These are phyloP conservation scores for Penicillium sp. DNA, from an alignment of 2,329 filamentous ascomycete species.

Conservation along the genomic window DNA sequence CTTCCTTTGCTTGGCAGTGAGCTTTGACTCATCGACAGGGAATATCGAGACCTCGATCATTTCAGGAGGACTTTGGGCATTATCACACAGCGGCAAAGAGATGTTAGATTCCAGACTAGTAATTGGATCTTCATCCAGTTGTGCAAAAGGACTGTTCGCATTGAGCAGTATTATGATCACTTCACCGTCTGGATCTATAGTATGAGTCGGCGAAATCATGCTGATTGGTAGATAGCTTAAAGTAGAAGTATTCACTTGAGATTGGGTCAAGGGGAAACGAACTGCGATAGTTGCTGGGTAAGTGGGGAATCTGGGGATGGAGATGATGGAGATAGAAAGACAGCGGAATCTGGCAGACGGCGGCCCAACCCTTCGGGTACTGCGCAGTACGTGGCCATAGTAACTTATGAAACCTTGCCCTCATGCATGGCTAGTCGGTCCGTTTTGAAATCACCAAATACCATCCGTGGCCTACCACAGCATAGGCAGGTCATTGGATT, in stretches of 20 bases:
- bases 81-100: neutral
- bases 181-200: conserved; percentile 11
- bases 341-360: too few relatives aligned
- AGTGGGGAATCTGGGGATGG: too few relatives aligned
- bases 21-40: too few relatives aligned
- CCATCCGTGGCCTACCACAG: neutral
- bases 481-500: neutral
- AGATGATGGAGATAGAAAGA: too few relatives aligned
- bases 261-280: neutral
- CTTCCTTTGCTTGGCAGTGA: too few relatives aligned
- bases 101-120: neutral
- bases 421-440: neutral
- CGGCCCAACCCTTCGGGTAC: too few relatives aligned
- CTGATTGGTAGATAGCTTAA: neutral
- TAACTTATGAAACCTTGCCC: neutral
- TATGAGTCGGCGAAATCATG: conserved; percentile 7
- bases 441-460: neutral
- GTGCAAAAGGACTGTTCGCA: conserved; percentile 6
- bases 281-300: neutral
- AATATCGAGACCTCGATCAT: too few relatives aligned
- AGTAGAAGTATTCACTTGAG: neutral
- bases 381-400: too few relatives aligned
- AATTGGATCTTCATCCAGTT: neutral
- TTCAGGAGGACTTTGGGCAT: neutral
- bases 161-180: conserved; percentile 9